These are phyloP conservation scores for Thyridium curvatum DNA, from an alignment of 2,329 filamentous ascomycete genomes.

Conservation along the genomic window DNA sequence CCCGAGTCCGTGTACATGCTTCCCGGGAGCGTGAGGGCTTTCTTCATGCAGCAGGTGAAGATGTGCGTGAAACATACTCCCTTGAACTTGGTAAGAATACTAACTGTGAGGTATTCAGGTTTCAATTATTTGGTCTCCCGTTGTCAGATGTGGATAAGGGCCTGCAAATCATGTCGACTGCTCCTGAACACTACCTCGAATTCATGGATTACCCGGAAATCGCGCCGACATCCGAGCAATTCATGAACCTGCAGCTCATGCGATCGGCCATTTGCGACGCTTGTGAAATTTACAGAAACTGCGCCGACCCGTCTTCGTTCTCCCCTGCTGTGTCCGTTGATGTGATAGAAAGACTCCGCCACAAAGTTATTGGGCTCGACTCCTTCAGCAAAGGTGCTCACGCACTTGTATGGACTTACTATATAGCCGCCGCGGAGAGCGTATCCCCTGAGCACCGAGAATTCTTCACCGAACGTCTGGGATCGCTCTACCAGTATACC, in stretches of 20 bases:
- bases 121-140: no score
- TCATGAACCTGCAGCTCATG: slow-evolving; percentile 12
- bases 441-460: slow-evolving; percentile 2
- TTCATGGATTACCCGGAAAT: no score
- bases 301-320: slow-evolving; percentile 6
- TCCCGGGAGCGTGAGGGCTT: slow-evolving; percentile 10
- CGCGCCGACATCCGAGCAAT: no score
- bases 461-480: no score
- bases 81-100: slow-evolving; percentile 14
- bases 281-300: slow-evolving; percentile 16
- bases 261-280: slow-evolving; percentile 16
- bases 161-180: no score
- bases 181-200: no score
- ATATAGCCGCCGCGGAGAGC: slow-evolving; percentile 31
- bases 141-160: no score
- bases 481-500: slow-evolving; percentile 20
- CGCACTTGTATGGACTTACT: slow-evolving; percentile 32
- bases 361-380: slow-evolving; percentile 19
- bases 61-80: slow-evolving; percentile 14
- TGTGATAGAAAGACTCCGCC: slow-evolving; percentile 18
- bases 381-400: slow-evolving; percentile 23
- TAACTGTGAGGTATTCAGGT: no score
- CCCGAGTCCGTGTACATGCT: slow-evolving; percentile 12
- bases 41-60: slow-evolving; percentile 22
- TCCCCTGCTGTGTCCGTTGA: no score